Conservation (phyloP, 164 flowering plant genomes). For the Liriodendron chinense region DNA sequence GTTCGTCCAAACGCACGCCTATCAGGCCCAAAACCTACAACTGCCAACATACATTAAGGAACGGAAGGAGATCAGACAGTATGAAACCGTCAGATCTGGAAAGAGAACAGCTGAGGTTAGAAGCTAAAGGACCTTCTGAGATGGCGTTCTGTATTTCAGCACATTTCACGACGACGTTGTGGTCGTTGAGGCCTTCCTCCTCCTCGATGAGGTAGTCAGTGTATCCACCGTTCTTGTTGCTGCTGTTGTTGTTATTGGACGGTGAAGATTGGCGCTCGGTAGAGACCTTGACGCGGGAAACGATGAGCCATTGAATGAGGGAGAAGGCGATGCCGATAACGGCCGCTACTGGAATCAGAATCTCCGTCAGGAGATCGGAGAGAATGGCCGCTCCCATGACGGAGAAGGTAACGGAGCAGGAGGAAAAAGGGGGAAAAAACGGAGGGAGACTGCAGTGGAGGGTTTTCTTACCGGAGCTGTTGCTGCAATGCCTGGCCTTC, state of each 20-base stretch:
- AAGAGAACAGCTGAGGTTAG: not conserved
- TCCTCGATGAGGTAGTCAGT: slow-evolving; percentile 57
- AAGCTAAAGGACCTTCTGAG: slow-evolving; percentile 45
- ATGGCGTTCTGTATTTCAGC: slow-evolving; percentile 69
- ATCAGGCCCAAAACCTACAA: not conserved
- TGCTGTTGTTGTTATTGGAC: not conserved
- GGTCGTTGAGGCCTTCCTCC: slow-evolving; percentile 65
- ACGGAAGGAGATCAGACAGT: not conserved
- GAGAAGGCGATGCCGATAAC: slow-evolving; percentile 55
- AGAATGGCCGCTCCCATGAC: slow-evolving; percentile 42
- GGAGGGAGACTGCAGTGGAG: not conserved
- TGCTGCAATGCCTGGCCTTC: too few relatives aligned
- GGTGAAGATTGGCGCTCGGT: slow-evolving; percentile 24
- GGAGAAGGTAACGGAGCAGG: not conserved
- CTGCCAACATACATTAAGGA: not conserved
- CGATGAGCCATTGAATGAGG: slow-evolving; percentile 49
- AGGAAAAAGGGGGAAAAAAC: not conserved
- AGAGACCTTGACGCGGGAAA: slow-evolving; percentile 46
- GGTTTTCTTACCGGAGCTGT: not conserved
- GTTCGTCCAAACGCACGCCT: not conserved
- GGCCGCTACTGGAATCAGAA: slow-evolving; percentile 57
- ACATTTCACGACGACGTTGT: slow-evolving; percentile 53
- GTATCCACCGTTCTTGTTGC: slow-evolving; percentile 42
- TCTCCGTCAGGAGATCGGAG: slow-evolving; percentile 51
- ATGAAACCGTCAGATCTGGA: slow-evolving; percentile 7